phyloP scores from a whole-genome alignment of 2,329 filamentous ascomycete genomes.

The Cordyceps javanica region DNA sequence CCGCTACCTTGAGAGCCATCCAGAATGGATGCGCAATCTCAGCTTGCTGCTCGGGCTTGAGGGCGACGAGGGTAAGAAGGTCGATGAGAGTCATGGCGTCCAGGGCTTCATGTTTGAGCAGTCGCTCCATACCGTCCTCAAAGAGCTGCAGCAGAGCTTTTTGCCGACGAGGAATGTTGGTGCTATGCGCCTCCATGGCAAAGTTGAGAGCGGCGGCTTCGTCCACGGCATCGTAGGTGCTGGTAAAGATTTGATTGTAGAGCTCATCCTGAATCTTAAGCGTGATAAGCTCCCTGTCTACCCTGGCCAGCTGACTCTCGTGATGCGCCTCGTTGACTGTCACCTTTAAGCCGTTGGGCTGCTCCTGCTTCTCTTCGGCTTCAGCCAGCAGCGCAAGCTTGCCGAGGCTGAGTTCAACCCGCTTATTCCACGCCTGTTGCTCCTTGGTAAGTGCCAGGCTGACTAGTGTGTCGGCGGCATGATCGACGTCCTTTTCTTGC shows the following conservation, averaged over 20 bases:
- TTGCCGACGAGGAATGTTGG: slow-evolving; percentile 50
- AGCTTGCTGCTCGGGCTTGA: slow-evolving; percentile 41
- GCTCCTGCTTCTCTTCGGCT: slow-evolving; percentile 27
- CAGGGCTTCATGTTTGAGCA: slow-evolving; percentile 68
- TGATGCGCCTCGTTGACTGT: slow-evolving; percentile 29
- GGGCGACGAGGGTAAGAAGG: slow-evolving; percentile 66
- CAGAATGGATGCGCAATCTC: slow-evolving; percentile 66
- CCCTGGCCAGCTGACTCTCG: slow-evolving; percentile 41
- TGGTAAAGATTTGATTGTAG: slow-evolving; percentile 62
- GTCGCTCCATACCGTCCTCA: slow-evolving; percentile 59
- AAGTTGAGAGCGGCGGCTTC: slow-evolving; percentile 71
- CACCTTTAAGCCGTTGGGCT: slow-evolving; percentile 32
- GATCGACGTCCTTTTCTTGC: slow-evolving; percentile 66
- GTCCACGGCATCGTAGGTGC: slow-evolving; percentile 69
- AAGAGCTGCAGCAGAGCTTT: slow-evolving; percentile 65
- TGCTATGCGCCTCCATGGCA: slow-evolving; percentile 61
- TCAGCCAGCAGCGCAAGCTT: slow-evolving; percentile 74
- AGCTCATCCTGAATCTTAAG: slow-evolving; percentile 75
- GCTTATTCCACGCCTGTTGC: slow-evolving; percentile 83
- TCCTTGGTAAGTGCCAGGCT: slow-evolving; percentile 66
- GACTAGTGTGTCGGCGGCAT: slow-evolving; percentile 66
- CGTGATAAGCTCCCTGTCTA: slow-evolving; percentile 60
- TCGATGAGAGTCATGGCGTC: slow-evolving; percentile 62
- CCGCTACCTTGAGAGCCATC: slow-evolving; percentile 59
- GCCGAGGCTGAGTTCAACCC: slow-evolving; percentile 82